A percentile compares a stretch with the other conserved stretches of the same genome.
These are phyloP conservation scores for Amaranthus hypochondriacus DNA, from an alignment of 148 eudicot genomes.

Conservation along the genomic window DNA sequence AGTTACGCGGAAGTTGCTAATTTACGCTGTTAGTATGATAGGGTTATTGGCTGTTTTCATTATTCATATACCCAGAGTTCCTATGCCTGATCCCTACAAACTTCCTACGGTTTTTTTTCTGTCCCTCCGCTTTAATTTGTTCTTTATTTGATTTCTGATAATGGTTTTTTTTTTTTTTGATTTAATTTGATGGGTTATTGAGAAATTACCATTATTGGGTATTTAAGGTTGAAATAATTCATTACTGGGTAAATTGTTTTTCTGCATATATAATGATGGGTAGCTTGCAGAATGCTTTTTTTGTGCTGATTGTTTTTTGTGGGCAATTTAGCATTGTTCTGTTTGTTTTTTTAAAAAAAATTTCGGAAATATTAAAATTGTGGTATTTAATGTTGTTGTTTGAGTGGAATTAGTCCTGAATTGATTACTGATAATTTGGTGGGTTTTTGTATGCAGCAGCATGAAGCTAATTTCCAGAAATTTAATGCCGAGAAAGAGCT, in stretches of 20 bases:
- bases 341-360: neutral
- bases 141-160: neutral
- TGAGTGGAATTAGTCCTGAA: neutral
- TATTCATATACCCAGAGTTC: conserved; percentile 47
- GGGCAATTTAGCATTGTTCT: neutral
- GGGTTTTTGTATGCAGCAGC: conserved; percentile 44
- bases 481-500: conserved; percentile 47
- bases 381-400: neutral
- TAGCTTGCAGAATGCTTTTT: neutral
- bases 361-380: conserved; percentile 7
- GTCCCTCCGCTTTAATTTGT: neutral
- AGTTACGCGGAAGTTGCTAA: conserved; percentile 46
- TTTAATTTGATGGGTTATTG: neutral
- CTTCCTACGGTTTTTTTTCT: conserved; percentile 47
- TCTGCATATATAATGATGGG: conserved; percentile 5
- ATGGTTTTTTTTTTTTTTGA: neutral
- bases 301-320: conserved; percentile 4
- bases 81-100: conserved; percentile 59
- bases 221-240: conserved; percentile 1
- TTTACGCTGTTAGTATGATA: conserved; percentile 54
- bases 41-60: conserved; percentile 55
- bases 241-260: neutral
- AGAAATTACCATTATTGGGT: neutral
- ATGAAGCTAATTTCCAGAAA: conserved; percentile 53
- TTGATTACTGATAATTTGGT: conserved; percentile 7